Base-by-base conservation (phyloP, 352 stramenopile genomes). In the Globisporangium apiculatum region DNA sequence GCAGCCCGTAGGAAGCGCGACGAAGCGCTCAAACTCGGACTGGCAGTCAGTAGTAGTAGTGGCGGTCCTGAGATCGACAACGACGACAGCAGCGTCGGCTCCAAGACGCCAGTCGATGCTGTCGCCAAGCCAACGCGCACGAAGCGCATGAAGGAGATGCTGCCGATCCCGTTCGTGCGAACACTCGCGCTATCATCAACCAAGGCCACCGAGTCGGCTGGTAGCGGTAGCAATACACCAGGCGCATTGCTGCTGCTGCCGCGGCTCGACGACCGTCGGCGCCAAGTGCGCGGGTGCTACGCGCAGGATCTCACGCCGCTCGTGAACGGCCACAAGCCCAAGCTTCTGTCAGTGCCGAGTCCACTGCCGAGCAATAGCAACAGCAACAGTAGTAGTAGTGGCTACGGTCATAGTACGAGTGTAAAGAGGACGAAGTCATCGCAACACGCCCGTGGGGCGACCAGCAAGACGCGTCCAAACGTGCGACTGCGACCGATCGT, bases 261-360 rank as follows among this genome's bases (percentile, higher is more conserved):
- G 11, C 46, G 43, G 14, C 24, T 62, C 36, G 48, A 51, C 5
- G 31, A 36, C 12, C 67, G 75, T 49, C 67, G 72, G 40, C 58
- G 62, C 14, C 69, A 77, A 48, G 72, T 71, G 55, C 58, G 76
- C 54, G 68, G 55, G 17, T 86, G 74, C 43, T 89, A 89, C 65
- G 75, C 76, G 11, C 76, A 89, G 51, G 79, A 89, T 46, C 61
- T 89, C 12, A 76, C 76, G 5, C 79, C 76, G 11, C 67, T 89
- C 14, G 63, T 87, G 38, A 52, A 81, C 47, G 79, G 76, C 7
- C 49, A 63, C 15, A 83, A 77, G 24, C 79, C 76, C 14, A 83
- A 71, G 59, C 68, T 68, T 31, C 56, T 87, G 7, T 65, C 73
- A 0, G 53, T 73, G 12, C 64, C 70, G 10, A 68, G 66, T 14